A percentile compares a stretch with the other conserved stretches of the same genome.
phyloP scores from a whole-genome alignment of 345 rosid genomes.

The Alliaria petiolata region DNA sequence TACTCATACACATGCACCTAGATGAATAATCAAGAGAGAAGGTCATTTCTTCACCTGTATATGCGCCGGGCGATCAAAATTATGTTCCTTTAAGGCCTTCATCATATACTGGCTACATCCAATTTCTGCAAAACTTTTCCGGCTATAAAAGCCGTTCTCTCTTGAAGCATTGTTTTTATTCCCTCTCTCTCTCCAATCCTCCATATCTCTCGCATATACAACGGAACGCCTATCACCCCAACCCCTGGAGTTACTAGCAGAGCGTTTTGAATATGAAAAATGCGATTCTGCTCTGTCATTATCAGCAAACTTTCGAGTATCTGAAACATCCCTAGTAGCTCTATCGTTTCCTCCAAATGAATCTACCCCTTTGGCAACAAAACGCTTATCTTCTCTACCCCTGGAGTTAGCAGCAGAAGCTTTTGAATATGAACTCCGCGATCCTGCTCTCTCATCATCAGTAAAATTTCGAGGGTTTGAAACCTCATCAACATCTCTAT shows the following conservation, averaged over 20 bases:
- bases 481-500: slow-evolving; percentile 9
- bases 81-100: slow-evolving; percentile 58
- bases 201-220: slow-evolving; percentile 30
- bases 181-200: slow-evolving; percentile 32
- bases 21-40: too few species aligned
- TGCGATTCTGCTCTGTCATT: slow-evolving; percentile 27
- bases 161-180: slow-evolving; percentile 17
- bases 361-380: slow-evolving; percentile 16
- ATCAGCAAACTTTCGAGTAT: slow-evolving; percentile 1
- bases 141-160: slow-evolving; percentile 62
- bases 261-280: slow-evolving; percentile 29
- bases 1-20: neutral
- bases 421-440: slow-evolving; percentile 23
- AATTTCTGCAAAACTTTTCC: slow-evolving; percentile 59
- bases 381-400: slow-evolving; percentile 58
- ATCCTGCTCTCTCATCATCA: slow-evolving; percentile 29
- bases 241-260: slow-evolving; percentile 39
- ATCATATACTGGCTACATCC: slow-evolving; percentile 69
- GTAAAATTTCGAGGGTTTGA: slow-evolving; percentile 4
- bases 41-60: slow-evolving; percentile 58
- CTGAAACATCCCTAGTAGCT: slow-evolving; percentile 15
- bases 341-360: slow-evolving; percentile 15
- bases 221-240: slow-evolving; percentile 37
- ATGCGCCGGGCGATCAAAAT: slow-evolving; percentile 63
- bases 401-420: slow-evolving; percentile 41